Evolutionary conservation across 2,329 filamentous ascomycete genomes (phyloP).

Genomic region (Penicillium decumbens): DNA sequence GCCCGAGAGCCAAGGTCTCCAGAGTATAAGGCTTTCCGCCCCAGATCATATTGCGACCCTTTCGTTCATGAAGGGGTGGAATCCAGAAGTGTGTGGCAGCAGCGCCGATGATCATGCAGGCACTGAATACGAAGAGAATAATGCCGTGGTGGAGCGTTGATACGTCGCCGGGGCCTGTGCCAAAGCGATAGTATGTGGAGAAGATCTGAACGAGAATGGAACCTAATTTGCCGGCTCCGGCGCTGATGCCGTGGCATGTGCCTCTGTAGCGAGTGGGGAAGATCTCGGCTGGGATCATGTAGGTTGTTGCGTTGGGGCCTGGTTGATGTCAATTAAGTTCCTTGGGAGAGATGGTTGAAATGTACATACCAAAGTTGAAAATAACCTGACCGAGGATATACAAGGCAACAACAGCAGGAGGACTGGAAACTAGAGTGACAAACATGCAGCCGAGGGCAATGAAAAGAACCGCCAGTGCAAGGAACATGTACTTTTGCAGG

Average conservation of each 20-base stretch:
- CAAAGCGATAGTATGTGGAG: constrained; percentile 40
- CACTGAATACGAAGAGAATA: constrained; percentile 41
- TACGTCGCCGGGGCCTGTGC: constrained; percentile 27
- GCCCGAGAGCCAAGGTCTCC: constrained; percentile 39
- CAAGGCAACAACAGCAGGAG: constrained; percentile 37
- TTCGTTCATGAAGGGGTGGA: constrained; percentile 34
- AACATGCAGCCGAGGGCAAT: constrained; percentile 43
- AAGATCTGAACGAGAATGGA: constrained; percentile 44
- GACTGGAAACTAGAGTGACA: constrained; percentile 35
- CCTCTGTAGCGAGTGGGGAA: constrained; percentile 54
- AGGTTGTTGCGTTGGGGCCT: constrained; percentile 41
- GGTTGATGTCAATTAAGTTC: constrained; percentile 1
- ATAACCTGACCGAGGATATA: constrained; percentile 46
- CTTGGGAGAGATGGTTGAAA: background rate
- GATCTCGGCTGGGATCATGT: constrained; percentile 52
- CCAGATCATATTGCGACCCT: constrained; percentile 28
- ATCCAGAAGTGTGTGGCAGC: constrained; percentile 41
- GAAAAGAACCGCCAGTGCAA: constrained; percentile 42
- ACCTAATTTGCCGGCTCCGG: constrained; percentile 52
- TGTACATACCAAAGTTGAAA: constrained; percentile 46
- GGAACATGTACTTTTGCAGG: constrained; percentile 45
- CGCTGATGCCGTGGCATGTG: constrained; percentile 52
- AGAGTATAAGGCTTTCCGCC: constrained; percentile 37
- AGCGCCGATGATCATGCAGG: constrained; percentile 41
- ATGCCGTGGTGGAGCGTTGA: constrained; percentile 39